A percentile compares a stretch with the other conserved stretches of the same genome.
These are phyloP conservation scores for Ustilago shanxiensis DNA, from an alignment of 1,284 basidiomycete genomes.

Conservation along the genomic window DNA sequence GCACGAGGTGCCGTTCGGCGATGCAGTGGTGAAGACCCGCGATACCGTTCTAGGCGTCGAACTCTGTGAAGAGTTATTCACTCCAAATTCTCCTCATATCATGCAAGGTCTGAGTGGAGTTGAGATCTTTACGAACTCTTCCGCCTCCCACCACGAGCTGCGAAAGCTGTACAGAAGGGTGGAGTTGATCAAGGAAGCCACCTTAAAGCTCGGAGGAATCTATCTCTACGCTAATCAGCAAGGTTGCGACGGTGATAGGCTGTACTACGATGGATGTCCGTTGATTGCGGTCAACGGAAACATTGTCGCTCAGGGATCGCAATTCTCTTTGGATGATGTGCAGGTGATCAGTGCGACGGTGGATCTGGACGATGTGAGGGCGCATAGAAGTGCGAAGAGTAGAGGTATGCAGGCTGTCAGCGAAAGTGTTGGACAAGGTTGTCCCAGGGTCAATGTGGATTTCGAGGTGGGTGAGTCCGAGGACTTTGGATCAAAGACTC, in stretches of 20 bases:
- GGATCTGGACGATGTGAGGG: constrained; percentile 92
- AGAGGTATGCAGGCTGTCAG: constrained; percentile 88
- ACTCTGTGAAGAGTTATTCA: constrained; percentile 96
- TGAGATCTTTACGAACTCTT: constrained; percentile 98
- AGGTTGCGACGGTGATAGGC: constrained; percentile 95
- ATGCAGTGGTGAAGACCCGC: constrained; percentile 90
- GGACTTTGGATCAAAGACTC: constrained; percentile 54
- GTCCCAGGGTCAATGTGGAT: constrained; percentile 75
- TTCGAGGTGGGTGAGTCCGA: constrained; percentile 72
- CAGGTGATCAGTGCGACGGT: constrained; percentile 95
- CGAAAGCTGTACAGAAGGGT: constrained; percentile 91
- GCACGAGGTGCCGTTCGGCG: constrained; percentile 94
- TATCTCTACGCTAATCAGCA: constrained; percentile 99
- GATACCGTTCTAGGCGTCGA: constrained; percentile 97
- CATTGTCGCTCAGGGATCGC: constrained; percentile 92
- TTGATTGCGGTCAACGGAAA: constrained; percentile 94
- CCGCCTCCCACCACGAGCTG: constrained; percentile 95
- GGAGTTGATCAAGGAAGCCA: constrained; percentile 96
- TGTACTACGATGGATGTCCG: constrained; percentile 97
- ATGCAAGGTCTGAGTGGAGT: constrained; percentile 97
- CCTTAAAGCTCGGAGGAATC: constrained; percentile 93
- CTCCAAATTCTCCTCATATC: constrained; percentile 94
- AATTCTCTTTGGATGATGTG: constrained; percentile 94
- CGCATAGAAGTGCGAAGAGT: constrained; percentile 81
- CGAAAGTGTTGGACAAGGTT: constrained; percentile 71